A percentile compares a stretch with the other conserved stretches of the same genome.
phyloP scores from a whole-genome alignment of 306 rosid genomes.

The Trifolium subterraneum region DNA sequence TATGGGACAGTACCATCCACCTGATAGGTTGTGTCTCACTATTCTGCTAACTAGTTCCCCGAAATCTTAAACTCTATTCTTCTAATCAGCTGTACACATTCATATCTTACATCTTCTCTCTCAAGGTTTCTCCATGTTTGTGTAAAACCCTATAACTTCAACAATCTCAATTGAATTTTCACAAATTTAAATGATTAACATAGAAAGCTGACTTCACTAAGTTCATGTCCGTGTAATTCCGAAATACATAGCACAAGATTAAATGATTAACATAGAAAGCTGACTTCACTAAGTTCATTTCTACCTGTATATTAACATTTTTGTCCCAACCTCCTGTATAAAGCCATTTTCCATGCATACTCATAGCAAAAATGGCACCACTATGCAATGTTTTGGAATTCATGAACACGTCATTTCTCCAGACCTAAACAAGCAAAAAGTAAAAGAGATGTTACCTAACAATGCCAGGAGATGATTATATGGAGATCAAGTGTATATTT shows the following conservation, averaged over 20 bases:
- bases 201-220: slow-evolving; percentile 1
- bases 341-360: slow-evolving; percentile 70
- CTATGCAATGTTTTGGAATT: slow-evolving; percentile 61
- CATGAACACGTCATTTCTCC: slow-evolving; percentile 79
- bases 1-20: neutral
- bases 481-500: slow-evolving; percentile 34
- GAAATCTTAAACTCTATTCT: neutral
- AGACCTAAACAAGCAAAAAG: slow-evolving; percentile 63
- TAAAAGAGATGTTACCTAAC: slow-evolving; percentile 31
- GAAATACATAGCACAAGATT: slow-evolving; percentile 16
- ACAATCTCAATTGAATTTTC: slow-evolving; percentile 19
- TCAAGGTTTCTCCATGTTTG: neutral
- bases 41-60: neutral
- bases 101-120: neutral
- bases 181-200: slow-evolving; percentile 21
- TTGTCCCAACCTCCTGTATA: slow-evolving; percentile 90
- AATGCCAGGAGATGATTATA: slow-evolving; percentile 27
- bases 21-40: neutral
- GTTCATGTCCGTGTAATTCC: slow-evolving; percentile 34
- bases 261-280: slow-evolving; percentile 9
- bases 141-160: slow-evolving; percentile 7
- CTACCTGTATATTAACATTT: slow-evolving; percentile 83
- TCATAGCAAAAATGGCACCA: slow-evolving; percentile 72
- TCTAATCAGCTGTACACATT: neutral
- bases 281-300: slow-evolving; percentile 27